Base-by-base conservation (phyloP, 352 stramenopile genomes). In the Nothophytophthora sp. region DNA sequence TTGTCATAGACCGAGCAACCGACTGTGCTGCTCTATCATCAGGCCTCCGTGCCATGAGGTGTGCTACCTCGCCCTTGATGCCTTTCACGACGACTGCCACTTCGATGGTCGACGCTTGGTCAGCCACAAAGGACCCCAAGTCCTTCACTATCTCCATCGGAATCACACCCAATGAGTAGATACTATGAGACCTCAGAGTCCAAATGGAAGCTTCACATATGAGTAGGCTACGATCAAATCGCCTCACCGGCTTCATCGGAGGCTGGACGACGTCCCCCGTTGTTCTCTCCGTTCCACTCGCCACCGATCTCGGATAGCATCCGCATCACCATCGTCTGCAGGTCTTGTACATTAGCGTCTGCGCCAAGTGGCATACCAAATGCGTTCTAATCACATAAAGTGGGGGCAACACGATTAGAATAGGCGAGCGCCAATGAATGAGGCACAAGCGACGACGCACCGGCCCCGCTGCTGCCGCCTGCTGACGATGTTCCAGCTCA, bases 51-150 rank as follows among this genome's bases (percentile, higher is more conserved):
- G 22, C 2, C 16, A n/a, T n/a, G n/a, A n/a, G n/a, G n/a, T n/a
- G n/a, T n/a, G n/a, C 29, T 38, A 88, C 81, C 62, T 92, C 81
- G 48, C 81, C 81, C 44, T 88, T 89, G 48, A 92, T 89, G 0
- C 73, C 79, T 32, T 76, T 77, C 22, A 86, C 77, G 28, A 73
- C 41, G 30, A 90, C 64, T 0, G 72, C 69, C 19, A 92, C 81
- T 46, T 92, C 81, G 29, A 85, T 76, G 0, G 81, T 92, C 20
- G 79, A 81, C 15, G 79, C 70, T 39, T 90, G 79, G n/a, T 90
- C 81, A 1, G 81, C 81, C 12, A 27, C 44, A 42, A 90, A 92
- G 1, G 70, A 85, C 0, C 74, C 77, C 23, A 92, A 22, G 7
- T 76, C 77, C 16, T 51, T 50, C 25, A 92, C 81, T 89, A 41